Conservation (phyloP, 2,329 filamentous ascomycete genomes). For the Arthrinium phaeospermum region DNA sequence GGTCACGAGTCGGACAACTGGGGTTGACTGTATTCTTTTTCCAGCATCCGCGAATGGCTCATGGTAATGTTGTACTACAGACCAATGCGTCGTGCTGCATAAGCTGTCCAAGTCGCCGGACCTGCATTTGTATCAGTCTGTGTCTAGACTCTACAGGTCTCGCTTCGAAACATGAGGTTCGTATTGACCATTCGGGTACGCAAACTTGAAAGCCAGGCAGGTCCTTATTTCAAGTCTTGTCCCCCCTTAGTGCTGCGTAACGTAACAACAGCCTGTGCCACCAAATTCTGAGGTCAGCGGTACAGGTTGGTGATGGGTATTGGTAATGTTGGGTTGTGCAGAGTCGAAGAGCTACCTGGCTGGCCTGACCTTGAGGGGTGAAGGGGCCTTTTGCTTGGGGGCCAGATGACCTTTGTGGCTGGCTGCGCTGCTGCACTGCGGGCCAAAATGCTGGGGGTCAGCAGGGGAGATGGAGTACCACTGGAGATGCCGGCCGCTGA, state of each 20-base stretch:
- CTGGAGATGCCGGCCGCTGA: slow-evolving; percentile 5
- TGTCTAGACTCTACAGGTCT: not conserved
- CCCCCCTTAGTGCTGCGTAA: not conserved
- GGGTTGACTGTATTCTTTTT: not conserved
- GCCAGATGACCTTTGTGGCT: slow-evolving; percentile 3
- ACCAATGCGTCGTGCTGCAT: not conserved
- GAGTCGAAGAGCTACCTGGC: not conserved
- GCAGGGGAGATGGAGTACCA: not conserved
- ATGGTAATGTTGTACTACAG: not conserved
- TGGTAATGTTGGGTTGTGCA: not conserved
- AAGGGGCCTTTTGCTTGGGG: not conserved
- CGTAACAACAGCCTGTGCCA: not conserved
- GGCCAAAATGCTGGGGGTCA: slow-evolving; percentile 2
- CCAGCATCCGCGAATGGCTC: not conserved
- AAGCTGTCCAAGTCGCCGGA: not conserved
- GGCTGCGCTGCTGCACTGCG: not conserved
- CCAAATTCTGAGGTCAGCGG: not conserved
- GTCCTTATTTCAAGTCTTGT: not conserved
- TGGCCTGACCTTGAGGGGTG: not conserved
- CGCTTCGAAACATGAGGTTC: not conserved
- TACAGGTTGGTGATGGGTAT: not conserved
- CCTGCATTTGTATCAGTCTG: not conserved
- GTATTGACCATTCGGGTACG: not conserved
- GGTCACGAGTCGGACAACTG: not conserved
- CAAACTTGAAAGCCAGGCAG: not conserved